These are phyloP conservation scores for Metarhizium guizhouense DNA, from an alignment of 2,329 filamentous ascomycete species.

Conservation along the genomic window DNA sequence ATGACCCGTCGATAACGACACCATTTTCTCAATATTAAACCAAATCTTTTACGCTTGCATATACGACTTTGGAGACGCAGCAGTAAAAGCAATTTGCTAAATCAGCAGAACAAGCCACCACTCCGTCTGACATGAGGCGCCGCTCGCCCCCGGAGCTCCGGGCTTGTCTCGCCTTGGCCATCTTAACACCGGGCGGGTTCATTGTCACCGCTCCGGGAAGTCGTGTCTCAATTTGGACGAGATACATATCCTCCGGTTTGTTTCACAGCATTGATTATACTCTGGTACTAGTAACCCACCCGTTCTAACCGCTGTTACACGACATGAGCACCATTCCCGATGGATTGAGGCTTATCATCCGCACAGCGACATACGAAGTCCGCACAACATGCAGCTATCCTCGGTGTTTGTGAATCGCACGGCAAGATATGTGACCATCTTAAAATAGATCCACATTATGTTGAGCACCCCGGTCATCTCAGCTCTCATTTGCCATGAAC, in stretches of 20 bases:
- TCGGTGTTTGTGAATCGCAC: not conserved
- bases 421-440: not conserved
- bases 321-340: not conserved
- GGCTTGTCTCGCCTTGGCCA: not conserved
- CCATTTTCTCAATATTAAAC: not conserved
- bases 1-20: not conserved
- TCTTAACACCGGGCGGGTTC: not conserved
- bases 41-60: not conserved
- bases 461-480: not conserved
- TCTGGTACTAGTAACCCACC: not conserved
- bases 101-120: not conserved
- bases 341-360: not conserved
- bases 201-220: not conserved
- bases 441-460: not conserved
- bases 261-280: conserved; percentile 1
- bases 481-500: too few relatives aligned
- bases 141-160: not conserved
- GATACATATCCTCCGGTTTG: not conserved
- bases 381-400: not conserved
- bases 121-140: not conserved
- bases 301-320: conserved; percentile 5
- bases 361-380: not conserved
- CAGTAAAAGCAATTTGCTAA: not conserved
- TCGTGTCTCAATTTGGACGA: not conserved
- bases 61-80: not conserved